Evolutionary conservation across 2,329 filamentous ascomycete species (phyloP).

Genomic region (Harringtonia lauricola): DNA sequence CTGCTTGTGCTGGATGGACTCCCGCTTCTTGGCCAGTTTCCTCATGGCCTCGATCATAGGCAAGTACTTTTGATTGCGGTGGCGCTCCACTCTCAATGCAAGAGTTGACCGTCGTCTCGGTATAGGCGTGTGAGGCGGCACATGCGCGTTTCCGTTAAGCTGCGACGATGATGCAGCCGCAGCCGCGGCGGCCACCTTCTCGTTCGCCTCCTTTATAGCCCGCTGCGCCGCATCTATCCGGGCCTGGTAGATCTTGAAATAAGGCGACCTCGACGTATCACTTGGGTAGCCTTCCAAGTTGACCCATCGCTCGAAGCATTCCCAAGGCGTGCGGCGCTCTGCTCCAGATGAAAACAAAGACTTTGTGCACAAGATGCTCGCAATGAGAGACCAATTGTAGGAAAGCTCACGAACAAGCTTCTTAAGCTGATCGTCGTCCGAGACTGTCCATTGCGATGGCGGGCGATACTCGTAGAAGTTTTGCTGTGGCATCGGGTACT

Average conservation of each 20-base stretch:
- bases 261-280: conserved; percentile 91
- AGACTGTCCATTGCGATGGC: conserved; percentile 82
- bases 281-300: conserved; percentile 79
- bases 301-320: conserved; percentile 97
- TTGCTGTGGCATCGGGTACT: conserved; percentile 81
- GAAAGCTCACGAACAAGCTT: conserved; percentile 81
- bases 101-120: conserved; percentile 60
- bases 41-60: conserved; percentile 90
- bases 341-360: conserved; percentile 75
- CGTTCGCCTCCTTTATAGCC: conserved; percentile 40
- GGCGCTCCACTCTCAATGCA: conserved; percentile 75
- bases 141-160: conserved; percentile 20
- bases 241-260: conserved; percentile 66
- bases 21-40: conserved; percentile 88
- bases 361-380: conserved; percentile 62
- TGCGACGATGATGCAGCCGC: conserved; percentile 20
- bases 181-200: conserved; percentile 26
- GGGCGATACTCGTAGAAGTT: conserved; percentile 80
- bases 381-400: conserved; percentile 96
- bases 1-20: conserved; percentile 76
- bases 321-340: conserved; percentile 89
- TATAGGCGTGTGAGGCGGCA: conserved; percentile 28
- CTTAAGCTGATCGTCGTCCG: conserved; percentile 84
- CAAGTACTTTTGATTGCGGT: conserved; percentile 76
- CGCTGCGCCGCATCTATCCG: conserved; percentile 50